Evolutionary conservation across 2,329 filamentous ascomycete species (phyloP).

Genomic region (Monosporascus sp.): DNA sequence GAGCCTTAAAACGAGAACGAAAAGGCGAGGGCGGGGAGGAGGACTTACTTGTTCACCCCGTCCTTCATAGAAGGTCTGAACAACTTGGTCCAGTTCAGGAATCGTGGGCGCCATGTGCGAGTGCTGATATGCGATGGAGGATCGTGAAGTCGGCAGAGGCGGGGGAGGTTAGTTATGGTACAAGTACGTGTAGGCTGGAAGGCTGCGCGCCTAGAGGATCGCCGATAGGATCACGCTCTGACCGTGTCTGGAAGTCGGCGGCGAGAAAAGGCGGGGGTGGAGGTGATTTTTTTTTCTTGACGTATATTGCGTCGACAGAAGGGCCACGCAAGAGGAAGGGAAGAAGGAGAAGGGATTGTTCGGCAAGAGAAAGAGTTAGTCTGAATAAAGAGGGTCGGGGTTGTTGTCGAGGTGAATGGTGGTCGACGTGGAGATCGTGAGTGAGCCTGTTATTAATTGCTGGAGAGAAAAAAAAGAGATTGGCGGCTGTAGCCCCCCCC

Average conservation of each 20-base stretch:
- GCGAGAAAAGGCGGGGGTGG: neutral
- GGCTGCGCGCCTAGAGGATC: constrained; percentile 14
- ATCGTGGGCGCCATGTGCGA: constrained; percentile 64
- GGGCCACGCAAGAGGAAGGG: neutral
- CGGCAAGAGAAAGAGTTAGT: neutral
- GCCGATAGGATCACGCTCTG: neutral
- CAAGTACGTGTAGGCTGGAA: neutral
- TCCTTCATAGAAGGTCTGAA: constrained; percentile 96
- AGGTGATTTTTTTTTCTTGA: neutral
- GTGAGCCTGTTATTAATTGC: neutral
- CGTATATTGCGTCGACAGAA: neutral
- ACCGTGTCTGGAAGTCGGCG: constrained; percentile 7
- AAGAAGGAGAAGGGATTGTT: neutral
- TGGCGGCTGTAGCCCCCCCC: neutral
- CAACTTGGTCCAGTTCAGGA: constrained; percentile 91
- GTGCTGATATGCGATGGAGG: neutral
- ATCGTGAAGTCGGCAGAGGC: constrained; percentile 8
- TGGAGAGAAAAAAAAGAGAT: neutral
- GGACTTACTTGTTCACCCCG: constrained; percentile 79
- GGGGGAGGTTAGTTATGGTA: constrained; percentile 15
- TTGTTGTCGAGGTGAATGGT: neutral
- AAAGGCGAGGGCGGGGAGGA: constrained; percentile 2
- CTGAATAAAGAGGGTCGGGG: neutral
- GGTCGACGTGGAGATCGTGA: neutral
- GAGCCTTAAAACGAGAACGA: constrained; percentile 1